Conservation (phyloP, 2,329 filamentous ascomycete species). For the Diaporthe caulivora region DNA sequence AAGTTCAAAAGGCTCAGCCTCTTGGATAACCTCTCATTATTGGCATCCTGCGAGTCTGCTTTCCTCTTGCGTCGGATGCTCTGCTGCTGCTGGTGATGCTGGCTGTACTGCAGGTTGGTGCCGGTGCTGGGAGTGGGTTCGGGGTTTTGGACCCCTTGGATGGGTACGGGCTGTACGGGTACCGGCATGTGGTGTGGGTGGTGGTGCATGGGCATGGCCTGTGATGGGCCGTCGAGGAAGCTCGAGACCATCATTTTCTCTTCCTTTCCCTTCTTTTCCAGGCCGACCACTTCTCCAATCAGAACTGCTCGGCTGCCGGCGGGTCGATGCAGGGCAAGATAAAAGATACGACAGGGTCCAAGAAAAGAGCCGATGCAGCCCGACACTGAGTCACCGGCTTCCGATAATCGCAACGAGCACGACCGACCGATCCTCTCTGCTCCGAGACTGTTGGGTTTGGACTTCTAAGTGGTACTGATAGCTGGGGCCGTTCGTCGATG, state of each 20-base stretch:
- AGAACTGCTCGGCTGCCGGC: background rate
- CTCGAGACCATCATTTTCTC: slow-evolving; percentile 38
- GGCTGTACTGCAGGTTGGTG: slow-evolving; percentile 7
- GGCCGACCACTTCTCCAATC: slow-evolving; percentile 23
- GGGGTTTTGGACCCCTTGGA: slow-evolving; percentile 32
- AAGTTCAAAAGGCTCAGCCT: slow-evolving; percentile 85
- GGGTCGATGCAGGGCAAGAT: background rate
- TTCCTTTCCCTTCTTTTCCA: slow-evolving; percentile 3
- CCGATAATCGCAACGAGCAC: slow-evolving; percentile 1
- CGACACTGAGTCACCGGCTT: slow-evolving; percentile 27
- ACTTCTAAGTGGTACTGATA: background rate
- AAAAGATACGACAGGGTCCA: background rate
- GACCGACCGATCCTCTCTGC: background rate
- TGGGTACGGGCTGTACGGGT: slow-evolving; percentile 10
- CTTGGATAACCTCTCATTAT: slow-evolving; percentile 84
- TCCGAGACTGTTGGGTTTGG: background rate
- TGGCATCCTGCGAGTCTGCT: slow-evolving; percentile 63
- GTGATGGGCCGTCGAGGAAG: slow-evolving; percentile 34
- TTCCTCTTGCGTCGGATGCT: slow-evolving; percentile 66
- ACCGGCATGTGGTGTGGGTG: slow-evolving; percentile 31
- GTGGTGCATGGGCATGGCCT: slow-evolving; percentile 37
- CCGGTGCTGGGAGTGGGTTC: slow-evolving; percentile 25
- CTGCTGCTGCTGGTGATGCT: slow-evolving; percentile 37
- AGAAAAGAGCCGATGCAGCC: slow-evolving; percentile 24
- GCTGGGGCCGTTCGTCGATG: no score